Evolutionary conservation across 495 filamentous ascomycete species (phyloP), one percentile per base, ranked within the genome.

Genomic region (Choiromyces venosus): DNA sequence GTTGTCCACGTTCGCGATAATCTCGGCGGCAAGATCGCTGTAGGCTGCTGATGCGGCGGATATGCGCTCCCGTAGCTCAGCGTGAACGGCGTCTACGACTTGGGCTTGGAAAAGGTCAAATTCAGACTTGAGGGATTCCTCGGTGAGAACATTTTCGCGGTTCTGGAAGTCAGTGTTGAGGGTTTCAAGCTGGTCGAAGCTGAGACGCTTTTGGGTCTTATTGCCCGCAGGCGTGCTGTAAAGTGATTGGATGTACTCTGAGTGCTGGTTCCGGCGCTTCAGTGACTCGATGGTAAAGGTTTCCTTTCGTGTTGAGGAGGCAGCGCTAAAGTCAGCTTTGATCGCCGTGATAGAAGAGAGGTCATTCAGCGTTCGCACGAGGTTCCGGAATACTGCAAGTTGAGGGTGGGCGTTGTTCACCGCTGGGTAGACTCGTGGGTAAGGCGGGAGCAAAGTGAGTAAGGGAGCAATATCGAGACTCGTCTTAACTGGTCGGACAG

Each of bases 341-440:
- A 89, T 91, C 5, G 84, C 84, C 68, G 91, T 88, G 46, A 93
- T 84, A 75, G 93, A 91, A 7, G 86, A 85, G 70, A 94, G 83
- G 76, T 97, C 92, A 73, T 89, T 91, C 29, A 97, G 85, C 0
- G 87, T 85, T 19, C 96, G 90, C 25, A 97, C 91, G 0, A 89
- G 84, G 10, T 86, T 89, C 42, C 95, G 88, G 36, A 93, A 92
- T 0, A 90, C 85, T 0, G 93, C 87, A 12, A 99, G 87, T 70
- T 95, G 90, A 0, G 95, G 95, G 81, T 99, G 95, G 78, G 89
- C 93, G 79, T 99, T 99, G 81, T 96, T 97, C 67, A 97, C 91
- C 7, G 95, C 95, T 18, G 95, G 95, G 79, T 97, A 90, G 81
- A 97, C 93, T 21, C 93, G 88, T 2, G 95, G 95, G 81, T 94